Evolutionary conservation across 176 grass and related monocot species (phyloP).

Genomic region (Lolium multiflorum): DNA sequence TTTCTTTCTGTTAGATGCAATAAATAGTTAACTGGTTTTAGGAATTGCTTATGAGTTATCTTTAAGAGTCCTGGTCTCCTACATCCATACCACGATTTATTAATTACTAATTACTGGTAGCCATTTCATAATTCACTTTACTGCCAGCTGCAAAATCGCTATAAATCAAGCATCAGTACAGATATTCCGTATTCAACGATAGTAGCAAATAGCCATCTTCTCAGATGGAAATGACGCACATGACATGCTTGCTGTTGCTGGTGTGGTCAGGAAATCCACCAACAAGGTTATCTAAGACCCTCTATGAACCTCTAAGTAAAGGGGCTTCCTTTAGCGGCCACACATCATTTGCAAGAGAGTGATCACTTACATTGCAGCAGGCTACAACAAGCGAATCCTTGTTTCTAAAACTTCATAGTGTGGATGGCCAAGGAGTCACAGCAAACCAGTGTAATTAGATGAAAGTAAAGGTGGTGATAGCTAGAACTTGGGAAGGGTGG

Average conservation of each 20-base stretch:
- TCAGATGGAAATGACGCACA: background rate
- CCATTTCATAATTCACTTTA: background rate
- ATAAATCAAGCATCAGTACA: background rate
- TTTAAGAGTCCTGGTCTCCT: background rate
- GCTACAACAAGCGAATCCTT: background rate
- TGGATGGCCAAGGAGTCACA: background rate
- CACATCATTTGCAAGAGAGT: background rate
- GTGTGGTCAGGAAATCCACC: background rate
- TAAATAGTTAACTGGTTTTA: slow-evolving; percentile 8
- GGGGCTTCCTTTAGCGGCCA: background rate
- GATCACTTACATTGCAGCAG: background rate
- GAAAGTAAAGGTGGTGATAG: background rate
- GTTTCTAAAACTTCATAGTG: background rate
- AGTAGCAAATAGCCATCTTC: background rate
- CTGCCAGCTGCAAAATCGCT: background rate
- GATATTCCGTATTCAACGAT: background rate
- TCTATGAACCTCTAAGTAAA: background rate
- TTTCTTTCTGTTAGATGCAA: background rate
- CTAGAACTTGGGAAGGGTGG: slow-evolving; percentile 21
- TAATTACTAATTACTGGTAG: background rate
- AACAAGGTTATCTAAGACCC: background rate
- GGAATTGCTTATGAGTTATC: background rate
- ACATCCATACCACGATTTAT: slow-evolving; percentile 13
- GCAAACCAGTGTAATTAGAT: slow-evolving; percentile 5
- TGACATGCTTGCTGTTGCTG: background rate